Conservation (phyloP, 495 filamentous ascomycete genomes). For the Massariosphaeria phaeospora region DNA sequence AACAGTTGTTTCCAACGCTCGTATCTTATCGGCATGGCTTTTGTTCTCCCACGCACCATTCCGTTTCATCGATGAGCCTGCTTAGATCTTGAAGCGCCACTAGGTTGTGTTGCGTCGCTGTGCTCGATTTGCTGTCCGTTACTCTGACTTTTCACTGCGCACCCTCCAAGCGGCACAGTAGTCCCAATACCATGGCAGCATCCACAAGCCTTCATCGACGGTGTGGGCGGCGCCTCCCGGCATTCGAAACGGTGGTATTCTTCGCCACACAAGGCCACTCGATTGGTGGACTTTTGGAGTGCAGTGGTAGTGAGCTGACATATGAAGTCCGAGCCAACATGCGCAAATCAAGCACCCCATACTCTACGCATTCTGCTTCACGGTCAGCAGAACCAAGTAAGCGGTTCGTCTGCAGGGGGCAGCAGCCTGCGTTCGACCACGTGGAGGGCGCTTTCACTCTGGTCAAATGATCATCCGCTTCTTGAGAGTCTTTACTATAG, state of each 20-base stretch:
- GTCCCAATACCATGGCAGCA: slow-evolving; percentile 13
- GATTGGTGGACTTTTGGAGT: too few relatives aligned
- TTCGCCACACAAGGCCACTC: not conserved
- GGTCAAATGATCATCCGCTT: slow-evolving; percentile 27
- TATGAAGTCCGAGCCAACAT: too few relatives aligned
- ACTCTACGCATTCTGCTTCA: too few relatives aligned
- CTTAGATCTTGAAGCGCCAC: slow-evolving; percentile 7
- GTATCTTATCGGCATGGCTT: slow-evolving; percentile 15
- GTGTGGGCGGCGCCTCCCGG: slow-evolving; percentile 4
- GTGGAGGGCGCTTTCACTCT: slow-evolving; percentile 10
- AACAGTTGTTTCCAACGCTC: too few relatives aligned
- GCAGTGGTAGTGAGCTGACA: too few relatives aligned
- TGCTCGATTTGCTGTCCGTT: slow-evolving; percentile 5
- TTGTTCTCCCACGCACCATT: not conserved
- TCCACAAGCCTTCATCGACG: slow-evolving; percentile 6
- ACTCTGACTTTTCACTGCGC: not conserved
- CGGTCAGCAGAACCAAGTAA: slow-evolving; percentile 8
- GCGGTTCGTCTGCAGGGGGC: slow-evolving; percentile 10
- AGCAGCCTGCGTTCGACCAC: slow-evolving; percentile 14
- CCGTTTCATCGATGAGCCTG: not conserved
- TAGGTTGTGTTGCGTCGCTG: slow-evolving; percentile 3
- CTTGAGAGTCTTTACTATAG: too few relatives aligned
- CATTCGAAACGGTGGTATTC: too few relatives aligned
- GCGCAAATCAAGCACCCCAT: slow-evolving; percentile 9
- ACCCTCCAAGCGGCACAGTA: not conserved